phyloP scores from a whole-genome alignment of 257 asterid species.

The Solanum pennellii region DNA sequence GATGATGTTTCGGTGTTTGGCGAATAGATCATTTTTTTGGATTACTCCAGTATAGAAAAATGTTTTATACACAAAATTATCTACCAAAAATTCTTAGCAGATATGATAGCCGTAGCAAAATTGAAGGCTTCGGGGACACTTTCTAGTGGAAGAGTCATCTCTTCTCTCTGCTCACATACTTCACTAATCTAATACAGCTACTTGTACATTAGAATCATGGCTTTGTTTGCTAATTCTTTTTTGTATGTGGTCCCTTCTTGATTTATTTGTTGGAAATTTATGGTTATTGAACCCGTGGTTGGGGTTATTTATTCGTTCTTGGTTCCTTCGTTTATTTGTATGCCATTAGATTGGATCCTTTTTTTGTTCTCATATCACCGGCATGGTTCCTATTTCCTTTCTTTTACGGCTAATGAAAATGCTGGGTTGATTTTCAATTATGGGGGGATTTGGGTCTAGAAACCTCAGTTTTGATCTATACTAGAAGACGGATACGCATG shows the following conservation, averaged over 20 bases:
- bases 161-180: neutral
- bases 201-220: neutral
- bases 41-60: neutral
- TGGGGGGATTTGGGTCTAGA: neutral
- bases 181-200: neutral
- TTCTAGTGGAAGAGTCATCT: neutral
- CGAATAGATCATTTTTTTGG: neutral
- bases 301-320: neutral
- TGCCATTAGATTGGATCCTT: neutral
- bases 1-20: neutral
- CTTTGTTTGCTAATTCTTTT: neutral
- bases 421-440: neutral
- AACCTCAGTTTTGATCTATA: neutral
- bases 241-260: neutral
- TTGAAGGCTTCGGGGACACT: neutral
- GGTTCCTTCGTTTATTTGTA: neutral
- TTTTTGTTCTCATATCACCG: neutral
- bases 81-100: neutral
- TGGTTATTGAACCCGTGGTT: neutral
- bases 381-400: neutral
- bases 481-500: neutral
- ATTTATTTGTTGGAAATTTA: neutral
- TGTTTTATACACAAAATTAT: neutral
- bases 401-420: neutral
- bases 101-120: neutral